These are phyloP conservation scores for Tulasnella sp. DNA, from an alignment of 768 basidiomycete species.

Conservation along the genomic window DNA sequence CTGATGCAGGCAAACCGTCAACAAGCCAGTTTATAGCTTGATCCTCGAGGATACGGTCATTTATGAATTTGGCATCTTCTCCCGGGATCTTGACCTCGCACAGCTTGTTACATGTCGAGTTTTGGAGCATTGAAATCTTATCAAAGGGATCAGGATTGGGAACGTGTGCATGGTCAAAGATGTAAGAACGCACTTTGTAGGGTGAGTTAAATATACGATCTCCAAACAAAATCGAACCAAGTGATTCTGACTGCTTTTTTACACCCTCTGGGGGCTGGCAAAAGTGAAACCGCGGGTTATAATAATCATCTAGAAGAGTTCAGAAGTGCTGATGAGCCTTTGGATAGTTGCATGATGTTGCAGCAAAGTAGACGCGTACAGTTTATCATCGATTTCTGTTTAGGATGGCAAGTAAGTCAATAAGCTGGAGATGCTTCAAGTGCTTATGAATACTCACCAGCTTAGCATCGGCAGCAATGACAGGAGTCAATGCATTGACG, in stretches of 20 bases:
- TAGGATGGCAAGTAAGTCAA: not conserved
- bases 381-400: conserved; percentile 80
- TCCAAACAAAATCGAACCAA: conserved; percentile 92
- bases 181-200: conserved; percentile 51
- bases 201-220: conserved; percentile 88
- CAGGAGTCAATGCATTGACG: conserved; percentile 84
- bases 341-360: not conserved
- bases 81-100: conserved; percentile 49
- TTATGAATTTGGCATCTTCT: conserved; percentile 78
- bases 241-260: conserved; percentile 64
- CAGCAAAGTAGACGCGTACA: conserved; percentile 35
- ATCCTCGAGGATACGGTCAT: conserved; percentile 80
- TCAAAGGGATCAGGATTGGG: too few relatives aligned
- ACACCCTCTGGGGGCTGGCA: conserved; percentile 62
- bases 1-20: conserved; percentile 86
- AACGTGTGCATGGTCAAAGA: not conserved
- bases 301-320: conserved; percentile 67
- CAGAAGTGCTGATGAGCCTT: conserved; percentile 17
- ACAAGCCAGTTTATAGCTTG: conserved; percentile 92
- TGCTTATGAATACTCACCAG: conserved; percentile 40
- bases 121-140: conserved; percentile 70
- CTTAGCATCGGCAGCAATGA: conserved; percentile 38
- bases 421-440: conserved; percentile 27
- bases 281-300: conserved; percentile 73
- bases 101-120: conserved; percentile 64